Percentiles rank a stretch among this genome's conserved stretches.
Evolutionary conservation across 768 basidiomycete species (phyloP).

Genomic region (Clavulina sp.): DNA sequence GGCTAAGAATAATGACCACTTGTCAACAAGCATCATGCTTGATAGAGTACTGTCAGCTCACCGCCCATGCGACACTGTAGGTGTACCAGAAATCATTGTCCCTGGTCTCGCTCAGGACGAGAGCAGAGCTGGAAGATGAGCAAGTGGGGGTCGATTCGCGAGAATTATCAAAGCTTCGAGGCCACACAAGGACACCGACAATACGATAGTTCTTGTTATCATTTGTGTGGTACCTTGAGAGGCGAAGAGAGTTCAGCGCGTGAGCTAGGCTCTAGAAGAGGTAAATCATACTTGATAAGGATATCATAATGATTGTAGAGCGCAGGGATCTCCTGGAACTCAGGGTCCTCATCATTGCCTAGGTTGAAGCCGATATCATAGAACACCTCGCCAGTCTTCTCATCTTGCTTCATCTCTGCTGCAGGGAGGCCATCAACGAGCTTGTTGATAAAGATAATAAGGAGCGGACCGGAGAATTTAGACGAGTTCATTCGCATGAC

Average conservation of each 20-base stretch:
- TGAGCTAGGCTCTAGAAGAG: too few species aligned
- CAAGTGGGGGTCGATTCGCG: slow-evolving; percentile 9
- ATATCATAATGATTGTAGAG: slow-evolving; percentile 92
- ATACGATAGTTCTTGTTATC: slow-evolving; percentile 58
- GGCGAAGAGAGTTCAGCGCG: slow-evolving; percentile 4
- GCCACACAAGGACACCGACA: slow-evolving; percentile 87
- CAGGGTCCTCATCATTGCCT: slow-evolving; percentile 44
- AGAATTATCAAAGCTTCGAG: slow-evolving; percentile 13
- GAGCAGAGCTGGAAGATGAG: neutral
- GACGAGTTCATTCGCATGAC: too few species aligned
- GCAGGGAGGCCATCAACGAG: slow-evolving; percentile 87
- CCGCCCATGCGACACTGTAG: slow-evolving; percentile 77
- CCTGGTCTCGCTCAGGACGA: slow-evolving; percentile 21
- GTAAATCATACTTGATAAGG: slow-evolving; percentile 40
- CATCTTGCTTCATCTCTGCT: slow-evolving; percentile 78
- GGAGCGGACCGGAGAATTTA: too few species aligned
- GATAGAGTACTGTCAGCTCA: slow-evolving; percentile 20
- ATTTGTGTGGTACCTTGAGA: slow-evolving; percentile 58
- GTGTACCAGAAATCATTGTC: slow-evolving; percentile 62
- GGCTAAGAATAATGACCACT: neutral
- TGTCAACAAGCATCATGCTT: slow-evolving; percentile 1
- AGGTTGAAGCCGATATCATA: slow-evolving; percentile 88
- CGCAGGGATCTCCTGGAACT: slow-evolving; percentile 38
- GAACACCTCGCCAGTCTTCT: slow-evolving; percentile 65
- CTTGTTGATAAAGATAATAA: too few species aligned